Base-by-base conservation (phyloP, 192 early-diverging fungal genomes). In the Thoreauomyces humboldtii region DNA sequence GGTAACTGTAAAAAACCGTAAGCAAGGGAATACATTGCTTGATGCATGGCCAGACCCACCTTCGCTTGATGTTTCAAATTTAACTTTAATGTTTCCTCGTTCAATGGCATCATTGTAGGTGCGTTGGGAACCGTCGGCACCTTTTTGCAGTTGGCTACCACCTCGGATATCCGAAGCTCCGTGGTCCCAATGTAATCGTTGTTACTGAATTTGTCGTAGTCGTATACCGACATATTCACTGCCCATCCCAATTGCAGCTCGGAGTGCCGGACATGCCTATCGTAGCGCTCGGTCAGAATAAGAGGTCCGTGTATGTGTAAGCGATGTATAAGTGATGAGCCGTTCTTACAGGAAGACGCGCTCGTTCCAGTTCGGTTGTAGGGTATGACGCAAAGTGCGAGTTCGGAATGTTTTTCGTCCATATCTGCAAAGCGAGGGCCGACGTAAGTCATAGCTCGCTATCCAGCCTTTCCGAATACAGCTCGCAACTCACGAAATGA, bases 331-430 rank as follows among this genome's bases (percentile, higher is more conserved):
- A 17, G 38, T 41, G 17, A 41, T 41, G 59, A 61, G 19, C 1
- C 22, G 41, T 0, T 2, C 51, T 38, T 46, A 54, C 63, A 89
- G 83, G 63, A 82, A 85, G 32, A 88, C 72, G 38, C 83, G 86
- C 64, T 89, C 88, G 37, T 88, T 83, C 91, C 91, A 92, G 28
- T 69, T 67, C 0, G 91, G 91, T 53, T 87, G 83, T 6, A 88
- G 74, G 22, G 77, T 84, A 61, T 91, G 88, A 12, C 82, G 74
- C 42, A 89, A 69, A 1, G 78, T 74, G 31, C 81, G 66, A 6
- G 90, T 91, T 27, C 89, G 72, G 63, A 87, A 92, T 1, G 87
- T 92, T 17, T 82, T 79, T 25, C 76, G 46, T 28, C 64, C 33
- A 47, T 52, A 61, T 7, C 60, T 27, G 34, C n/a, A 31, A 61